Conservation (phyloP, 2,329 filamentous ascomycete genomes). For the Acephala macrosclerotiorum region DNA sequence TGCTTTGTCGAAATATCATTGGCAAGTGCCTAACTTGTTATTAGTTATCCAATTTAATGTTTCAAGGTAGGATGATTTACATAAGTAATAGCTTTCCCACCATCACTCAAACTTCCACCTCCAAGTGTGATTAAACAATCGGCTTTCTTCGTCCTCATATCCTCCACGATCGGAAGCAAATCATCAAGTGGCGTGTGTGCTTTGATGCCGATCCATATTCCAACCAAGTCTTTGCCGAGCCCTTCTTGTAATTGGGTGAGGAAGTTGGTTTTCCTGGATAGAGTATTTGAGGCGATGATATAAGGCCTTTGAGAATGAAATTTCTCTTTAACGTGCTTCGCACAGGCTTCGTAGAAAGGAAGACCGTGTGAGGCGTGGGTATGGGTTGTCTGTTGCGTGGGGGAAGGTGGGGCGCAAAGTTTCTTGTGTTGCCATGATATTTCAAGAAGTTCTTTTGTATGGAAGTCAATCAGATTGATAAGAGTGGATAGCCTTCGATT, state of each 20-base stretch:
- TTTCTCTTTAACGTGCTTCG: not conserved
- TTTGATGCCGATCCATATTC: not conserved
- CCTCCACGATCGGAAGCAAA: not conserved
- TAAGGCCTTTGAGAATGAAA: not conserved
- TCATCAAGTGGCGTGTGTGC: not conserved
- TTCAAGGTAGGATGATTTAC: not conserved
- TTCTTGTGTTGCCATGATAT: not conserved
- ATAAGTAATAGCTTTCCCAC: slow-evolving; percentile 36
- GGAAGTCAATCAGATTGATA: too few species aligned
- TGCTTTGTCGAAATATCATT: slow-evolving; percentile 45
- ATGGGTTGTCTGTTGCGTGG: not conserved
- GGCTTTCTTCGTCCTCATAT: not conserved
- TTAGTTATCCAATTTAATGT: not conserved
- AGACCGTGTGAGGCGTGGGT: not conserved
- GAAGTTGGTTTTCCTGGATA: not conserved
- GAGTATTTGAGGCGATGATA: not conserved
- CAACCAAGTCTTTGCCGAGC: not conserved
- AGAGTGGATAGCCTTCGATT: too few species aligned
- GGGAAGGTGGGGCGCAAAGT: not conserved
- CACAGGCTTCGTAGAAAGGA: not conserved
- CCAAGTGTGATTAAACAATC: slow-evolving; percentile 49
- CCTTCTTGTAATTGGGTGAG: not conserved
- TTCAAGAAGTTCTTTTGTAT: too few species aligned
- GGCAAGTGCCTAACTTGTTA: slow-evolving; percentile 49
- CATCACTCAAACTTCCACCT: slow-evolving; percentile 39